Percentiles rank a stretch among this genome's conserved stretches.
phyloP scores from a whole-genome alignment of 164 flowering plant species.

The Annona cherimola region DNA sequence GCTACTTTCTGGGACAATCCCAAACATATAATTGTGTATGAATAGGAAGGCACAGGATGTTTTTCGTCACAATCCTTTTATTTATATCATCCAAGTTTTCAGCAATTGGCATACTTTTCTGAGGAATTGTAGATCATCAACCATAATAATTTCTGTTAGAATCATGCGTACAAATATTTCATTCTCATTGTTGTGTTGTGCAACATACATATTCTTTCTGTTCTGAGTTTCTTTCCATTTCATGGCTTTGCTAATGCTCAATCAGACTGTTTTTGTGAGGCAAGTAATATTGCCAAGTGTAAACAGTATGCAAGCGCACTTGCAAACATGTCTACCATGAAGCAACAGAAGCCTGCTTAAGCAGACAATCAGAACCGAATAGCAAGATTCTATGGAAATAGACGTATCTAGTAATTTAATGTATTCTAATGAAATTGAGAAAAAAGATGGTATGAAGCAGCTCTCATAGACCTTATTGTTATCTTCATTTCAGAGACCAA shows the following conservation, averaged over 20 bases:
- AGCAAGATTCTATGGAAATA: neutral
- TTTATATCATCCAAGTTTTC: too few species aligned
- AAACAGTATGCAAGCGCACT: too few species aligned
- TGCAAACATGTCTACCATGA: too few species aligned
- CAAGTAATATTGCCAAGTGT: neutral
- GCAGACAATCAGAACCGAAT: too few species aligned
- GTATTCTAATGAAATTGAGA: neutral
- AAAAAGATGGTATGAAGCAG: neutral
- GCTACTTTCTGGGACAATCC: too few species aligned
- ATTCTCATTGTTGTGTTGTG: too few species aligned
- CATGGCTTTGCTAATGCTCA: neutral
- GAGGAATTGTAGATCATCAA: neutral
- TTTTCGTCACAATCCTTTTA: too few species aligned
- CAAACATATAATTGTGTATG: too few species aligned
- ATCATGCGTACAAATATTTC: too few species aligned
- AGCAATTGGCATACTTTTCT: neutral
- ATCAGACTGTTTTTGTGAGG: neutral
- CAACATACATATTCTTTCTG: too few species aligned
- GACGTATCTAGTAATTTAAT: neutral
- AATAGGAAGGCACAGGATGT: too few species aligned
- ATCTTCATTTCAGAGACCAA: conserved; percentile 67
- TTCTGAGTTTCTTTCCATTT: neutral
- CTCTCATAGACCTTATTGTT: conserved; percentile 4
- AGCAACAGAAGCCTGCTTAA: too few species aligned
- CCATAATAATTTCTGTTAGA: neutral